These are phyloP conservation scores for Pseudocercospora cruenta DNA, from an alignment of 2,329 filamentous ascomycete species.

Conservation along the genomic window DNA sequence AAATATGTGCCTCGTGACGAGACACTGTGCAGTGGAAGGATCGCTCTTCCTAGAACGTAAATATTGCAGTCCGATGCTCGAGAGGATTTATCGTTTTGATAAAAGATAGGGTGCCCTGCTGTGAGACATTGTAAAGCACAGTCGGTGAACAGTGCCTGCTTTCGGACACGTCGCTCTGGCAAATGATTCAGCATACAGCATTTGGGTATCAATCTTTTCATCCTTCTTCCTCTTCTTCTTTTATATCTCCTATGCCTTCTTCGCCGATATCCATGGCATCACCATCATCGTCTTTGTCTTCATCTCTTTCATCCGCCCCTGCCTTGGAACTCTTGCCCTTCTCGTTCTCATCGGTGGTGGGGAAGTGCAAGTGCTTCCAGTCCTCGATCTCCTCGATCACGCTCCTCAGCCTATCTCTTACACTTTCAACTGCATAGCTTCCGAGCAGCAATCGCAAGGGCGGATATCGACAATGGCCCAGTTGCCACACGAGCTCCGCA, in stretches of 20 bases:
- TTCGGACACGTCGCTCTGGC: not conserved
- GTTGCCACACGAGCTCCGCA: conserved; percentile 88
- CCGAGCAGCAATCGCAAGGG: conserved; percentile 84
- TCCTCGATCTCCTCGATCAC: conserved; percentile 78
- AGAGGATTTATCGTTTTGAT: too few relatives aligned
- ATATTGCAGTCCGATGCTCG: too few relatives aligned
- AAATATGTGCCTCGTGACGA: not conserved
- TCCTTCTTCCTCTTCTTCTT: conserved; percentile 25
- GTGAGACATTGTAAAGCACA: too few relatives aligned
- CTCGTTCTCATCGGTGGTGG: conserved; percentile 35
- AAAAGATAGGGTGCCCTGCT: too few relatives aligned
- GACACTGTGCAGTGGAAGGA: not conserved
- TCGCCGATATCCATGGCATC: conserved; percentile 31
- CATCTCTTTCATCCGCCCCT: conserved; percentile 26
- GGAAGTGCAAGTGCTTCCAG: conserved; percentile 46
- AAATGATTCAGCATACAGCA: not conserved
- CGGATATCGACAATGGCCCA: conserved; percentile 93
- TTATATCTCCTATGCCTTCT: conserved; percentile 22
- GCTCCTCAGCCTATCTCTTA: conserved; percentile 82
- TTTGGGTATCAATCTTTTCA: conserved; percentile 5
- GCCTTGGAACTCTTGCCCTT: conserved; percentile 31
- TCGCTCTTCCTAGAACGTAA: not conserved
- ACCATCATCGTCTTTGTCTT: conserved; percentile 28
- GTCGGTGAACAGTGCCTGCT: not conserved
- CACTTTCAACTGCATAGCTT: conserved; percentile 94